phyloP scores from a whole-genome alignment of 176 grass and related monocot species.

The Phoenix dactylifera region DNA sequence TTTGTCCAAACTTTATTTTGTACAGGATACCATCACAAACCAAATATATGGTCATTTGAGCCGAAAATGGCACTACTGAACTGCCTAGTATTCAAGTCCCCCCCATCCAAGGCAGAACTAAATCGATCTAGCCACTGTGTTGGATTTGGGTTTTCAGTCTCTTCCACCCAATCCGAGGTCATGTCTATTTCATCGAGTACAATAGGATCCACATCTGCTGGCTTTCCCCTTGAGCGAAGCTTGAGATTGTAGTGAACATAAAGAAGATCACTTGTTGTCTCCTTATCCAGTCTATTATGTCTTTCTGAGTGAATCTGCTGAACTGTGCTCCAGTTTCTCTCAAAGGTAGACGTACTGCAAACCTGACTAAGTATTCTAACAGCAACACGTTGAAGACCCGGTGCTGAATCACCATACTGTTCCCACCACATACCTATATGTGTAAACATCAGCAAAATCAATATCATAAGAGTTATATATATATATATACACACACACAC shows the following conservation, averaged over 20 bases:
- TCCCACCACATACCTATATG: constrained; percentile 91
- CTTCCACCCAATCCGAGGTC: constrained; percentile 86
- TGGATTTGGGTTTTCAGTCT: constrained; percentile 49
- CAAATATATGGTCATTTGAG: constrained; percentile 65
- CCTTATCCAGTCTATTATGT: constrained; percentile 72
- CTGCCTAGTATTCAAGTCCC: constrained; percentile 68
- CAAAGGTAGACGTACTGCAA: constrained; percentile 65
- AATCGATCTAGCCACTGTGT: constrained; percentile 90
- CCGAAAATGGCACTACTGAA: constrained; percentile 65
- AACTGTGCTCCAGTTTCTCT: constrained; percentile 69
- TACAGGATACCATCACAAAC: constrained; percentile 27
- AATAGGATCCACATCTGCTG: constrained; percentile 47
- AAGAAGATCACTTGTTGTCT: constrained; percentile 56
- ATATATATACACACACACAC: too few relatives aligned
- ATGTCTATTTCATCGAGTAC: constrained; percentile 55
- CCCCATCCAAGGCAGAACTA: constrained; percentile 50
- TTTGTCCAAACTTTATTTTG: not conserved
- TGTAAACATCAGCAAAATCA: not conserved
- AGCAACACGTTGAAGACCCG: constrained; percentile 56
- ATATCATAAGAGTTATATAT: too few relatives aligned
- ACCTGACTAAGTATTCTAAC: constrained; percentile 92
- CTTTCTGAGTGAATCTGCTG: constrained; percentile 74
- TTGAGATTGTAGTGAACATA: constrained; percentile 87
- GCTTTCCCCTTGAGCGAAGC: constrained; percentile 49
- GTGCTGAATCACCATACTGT: constrained; percentile 81